Evolutionary conservation across 768 basidiomycete species (phyloP).

Genomic region (Xanthoconium stramineum): DNA sequence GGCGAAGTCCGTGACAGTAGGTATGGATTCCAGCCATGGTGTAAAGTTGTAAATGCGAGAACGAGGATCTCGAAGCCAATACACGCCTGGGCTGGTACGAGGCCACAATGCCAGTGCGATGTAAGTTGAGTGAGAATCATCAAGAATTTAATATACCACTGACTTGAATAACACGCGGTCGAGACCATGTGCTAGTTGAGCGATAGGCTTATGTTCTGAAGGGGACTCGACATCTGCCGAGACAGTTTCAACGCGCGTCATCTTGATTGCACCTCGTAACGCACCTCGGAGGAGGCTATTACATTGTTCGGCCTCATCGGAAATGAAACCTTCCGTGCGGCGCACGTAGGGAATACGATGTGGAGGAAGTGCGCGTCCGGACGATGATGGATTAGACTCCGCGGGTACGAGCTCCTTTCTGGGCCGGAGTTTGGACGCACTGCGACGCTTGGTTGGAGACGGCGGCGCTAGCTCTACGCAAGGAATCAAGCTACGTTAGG

Average conservation of each 20-base stretch:
- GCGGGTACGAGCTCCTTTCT: slow-evolving; percentile 4
- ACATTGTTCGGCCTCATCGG: slow-evolving; percentile 1
- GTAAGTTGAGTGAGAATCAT: not conserved
- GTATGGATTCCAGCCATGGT: slow-evolving; percentile 67
- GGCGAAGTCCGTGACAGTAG: slow-evolving; percentile 77
- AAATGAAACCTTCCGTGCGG: slow-evolving; percentile 26
- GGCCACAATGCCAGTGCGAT: not conserved
- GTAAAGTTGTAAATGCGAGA: slow-evolving; percentile 85
- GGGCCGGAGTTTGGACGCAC: not conserved
- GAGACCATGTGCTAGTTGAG: slow-evolving; percentile 61
- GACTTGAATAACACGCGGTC: slow-evolving; percentile 77
- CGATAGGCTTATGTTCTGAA: slow-evolving; percentile 51
- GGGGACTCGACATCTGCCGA: slow-evolving; percentile 43
- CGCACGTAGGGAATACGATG: slow-evolving; percentile 26
- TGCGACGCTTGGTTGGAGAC: not conserved
- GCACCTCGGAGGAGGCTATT: slow-evolving; percentile 19
- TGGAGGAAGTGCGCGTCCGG: slow-evolving; percentile 15
- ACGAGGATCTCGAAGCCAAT: slow-evolving; percentile 84
- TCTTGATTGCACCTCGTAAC: not conserved
- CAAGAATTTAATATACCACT: slow-evolving; percentile 18
- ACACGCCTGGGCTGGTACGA: slow-evolving; percentile 70
- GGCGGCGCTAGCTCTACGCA: slow-evolving; percentile 16
- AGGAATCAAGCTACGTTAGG: not conserved
- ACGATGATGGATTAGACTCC: not conserved
- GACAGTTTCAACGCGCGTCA: not conserved